A percentile compares a stretch with the other conserved stretches of the same genome.
Conservation (phyloP, 139 green algal genomes). For the Picochlorum costavermella region DNA sequence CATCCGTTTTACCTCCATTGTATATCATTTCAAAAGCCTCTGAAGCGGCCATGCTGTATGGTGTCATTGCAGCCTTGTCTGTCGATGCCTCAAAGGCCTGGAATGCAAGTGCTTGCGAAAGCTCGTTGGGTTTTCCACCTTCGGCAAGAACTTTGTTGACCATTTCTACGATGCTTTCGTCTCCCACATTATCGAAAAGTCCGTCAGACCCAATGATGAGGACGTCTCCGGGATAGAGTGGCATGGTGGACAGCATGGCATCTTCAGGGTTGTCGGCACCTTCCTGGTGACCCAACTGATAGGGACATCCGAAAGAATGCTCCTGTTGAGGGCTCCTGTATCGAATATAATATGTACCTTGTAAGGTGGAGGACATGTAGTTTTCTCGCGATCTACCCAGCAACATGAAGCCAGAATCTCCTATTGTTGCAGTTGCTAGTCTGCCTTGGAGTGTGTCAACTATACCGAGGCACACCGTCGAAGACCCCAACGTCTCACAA, state of each 20-base stretch:
- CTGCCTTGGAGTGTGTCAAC: constrained; percentile 61
- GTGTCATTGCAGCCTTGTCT: constrained; percentile 62
- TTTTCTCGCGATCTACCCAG: constrained; percentile 29
- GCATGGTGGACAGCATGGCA: constrained; percentile 63
- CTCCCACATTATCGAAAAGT: constrained; percentile 83
- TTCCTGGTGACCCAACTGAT: constrained; percentile 68
- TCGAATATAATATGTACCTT: constrained; percentile 31
- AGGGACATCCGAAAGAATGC: constrained; percentile 85
- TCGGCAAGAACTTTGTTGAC: constrained; percentile 17
- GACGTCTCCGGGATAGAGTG: constrained; percentile 63
- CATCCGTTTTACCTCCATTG: constrained; percentile 68
- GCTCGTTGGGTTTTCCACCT: constrained; percentile 11
- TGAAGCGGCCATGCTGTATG: constrained; percentile 70
- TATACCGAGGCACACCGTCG: constrained; percentile 67
- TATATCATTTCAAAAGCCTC: constrained; percentile 90
- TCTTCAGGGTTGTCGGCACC: constrained; percentile 47
- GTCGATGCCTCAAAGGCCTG: constrained; percentile 59
- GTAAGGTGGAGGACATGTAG: not conserved
- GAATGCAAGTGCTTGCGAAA: constrained; percentile 47
- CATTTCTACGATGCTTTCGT: constrained; percentile 51
- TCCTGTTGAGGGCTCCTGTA: constrained; percentile 82
- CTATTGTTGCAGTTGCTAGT: constrained; percentile 71
- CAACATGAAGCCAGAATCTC: constrained; percentile 79
- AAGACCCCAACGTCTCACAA: constrained; percentile 55
- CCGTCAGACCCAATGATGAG: constrained; percentile 83